Base-by-base conservation (phyloP, 2,329 filamentous ascomycete species). In the Pseudocercospora fijiensis region DNA sequence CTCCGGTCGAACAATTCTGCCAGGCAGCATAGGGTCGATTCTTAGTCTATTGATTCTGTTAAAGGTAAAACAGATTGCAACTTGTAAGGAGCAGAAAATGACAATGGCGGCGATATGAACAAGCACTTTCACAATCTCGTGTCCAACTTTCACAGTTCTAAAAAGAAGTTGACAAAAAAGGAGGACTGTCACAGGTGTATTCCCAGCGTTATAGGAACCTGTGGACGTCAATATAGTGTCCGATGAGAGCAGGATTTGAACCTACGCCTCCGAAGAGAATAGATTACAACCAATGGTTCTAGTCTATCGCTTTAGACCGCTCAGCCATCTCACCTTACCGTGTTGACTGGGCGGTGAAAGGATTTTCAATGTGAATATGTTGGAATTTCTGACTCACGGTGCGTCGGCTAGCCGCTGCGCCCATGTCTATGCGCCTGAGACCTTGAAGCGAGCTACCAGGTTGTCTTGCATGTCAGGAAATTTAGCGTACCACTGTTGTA, bases 241-340 rank as follows among this genome's bases (percentile, higher is more conserved):
- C 43, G 61, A 63, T 57, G 57, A 37, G 47, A 51, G 58, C 52
- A 58, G 58, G 62, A 64, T 58, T 62, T 55, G 59, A 65, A 62
- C 60, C 60, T 60, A 58, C 60, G 63, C 63, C 57, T 57, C 63
- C 63, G 63, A 65, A 63, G 60, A 57, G 57, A 65, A 65, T 65
- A 60, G 63, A 65, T 65, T 47, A 52, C 63, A 49, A 58, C 53
- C 18, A 41, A 28, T 37, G 49, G 52, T 64, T 61, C 60, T 57
- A 65, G 63, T 67, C 65, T 65, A 67, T 67, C 65, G 65, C 65
- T 63, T 52, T 67, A 67, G 33, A 67, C 65, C 65, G 61, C 65
- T 67, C 63, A 62, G 65, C 65, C 62, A 66, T 59, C 57, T 56
- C 57, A 58, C 61, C 61, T 20, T 52, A 26, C 16, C n/a, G 7